phyloP scores from a whole-genome alignment of 306 rosid genomes.

The Arachis hypogaea region DNA sequence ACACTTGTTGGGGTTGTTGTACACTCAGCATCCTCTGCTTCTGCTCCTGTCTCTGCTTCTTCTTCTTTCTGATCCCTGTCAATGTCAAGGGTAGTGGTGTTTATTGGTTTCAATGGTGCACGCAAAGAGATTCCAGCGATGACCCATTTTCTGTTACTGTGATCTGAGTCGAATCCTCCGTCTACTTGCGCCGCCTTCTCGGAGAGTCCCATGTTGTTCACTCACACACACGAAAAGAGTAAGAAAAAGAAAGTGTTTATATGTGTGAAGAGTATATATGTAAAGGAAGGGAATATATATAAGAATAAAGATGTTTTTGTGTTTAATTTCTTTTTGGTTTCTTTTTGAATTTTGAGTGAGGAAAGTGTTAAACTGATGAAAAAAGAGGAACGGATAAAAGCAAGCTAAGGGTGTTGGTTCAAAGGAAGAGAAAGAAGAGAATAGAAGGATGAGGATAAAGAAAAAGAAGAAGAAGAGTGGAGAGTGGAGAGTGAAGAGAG shows the following conservation, averaged over 20 bases:
- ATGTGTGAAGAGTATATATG: not conserved
- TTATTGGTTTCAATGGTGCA: slow-evolving; percentile 67
- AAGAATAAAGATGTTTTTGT: slow-evolving; percentile 38
- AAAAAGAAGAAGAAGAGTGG: too few relatives aligned
- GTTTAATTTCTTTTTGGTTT: not conserved
- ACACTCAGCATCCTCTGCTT: slow-evolving; percentile 40
- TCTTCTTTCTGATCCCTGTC: slow-evolving; percentile 21
- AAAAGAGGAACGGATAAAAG: not conserved
- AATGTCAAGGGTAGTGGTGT: slow-evolving; percentile 43
- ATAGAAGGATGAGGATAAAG: too few relatives aligned
- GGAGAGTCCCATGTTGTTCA: slow-evolving; percentile 58
- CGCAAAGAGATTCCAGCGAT: slow-evolving; percentile 67
- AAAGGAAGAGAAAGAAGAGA: not conserved
- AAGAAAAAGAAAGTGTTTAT: too few relatives aligned
- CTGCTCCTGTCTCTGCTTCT: not conserved
- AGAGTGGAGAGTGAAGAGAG: slow-evolving; percentile 21
- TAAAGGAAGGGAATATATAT: slow-evolving; percentile 41
- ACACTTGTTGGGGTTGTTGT: slow-evolving; percentile 68
- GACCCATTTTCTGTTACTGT: slow-evolving; percentile 53
- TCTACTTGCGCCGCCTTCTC: slow-evolving; percentile 53
- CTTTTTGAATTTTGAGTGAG: not conserved
- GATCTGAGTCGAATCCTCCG: slow-evolving; percentile 49
- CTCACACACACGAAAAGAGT: not conserved
- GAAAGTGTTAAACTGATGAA: slow-evolving; percentile 48
- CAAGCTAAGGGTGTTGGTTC: too few relatives aligned